Conservation (phyloP, 371 early-diverging fungal species). For the Amoeboaphelidium occidentale region DNA sequence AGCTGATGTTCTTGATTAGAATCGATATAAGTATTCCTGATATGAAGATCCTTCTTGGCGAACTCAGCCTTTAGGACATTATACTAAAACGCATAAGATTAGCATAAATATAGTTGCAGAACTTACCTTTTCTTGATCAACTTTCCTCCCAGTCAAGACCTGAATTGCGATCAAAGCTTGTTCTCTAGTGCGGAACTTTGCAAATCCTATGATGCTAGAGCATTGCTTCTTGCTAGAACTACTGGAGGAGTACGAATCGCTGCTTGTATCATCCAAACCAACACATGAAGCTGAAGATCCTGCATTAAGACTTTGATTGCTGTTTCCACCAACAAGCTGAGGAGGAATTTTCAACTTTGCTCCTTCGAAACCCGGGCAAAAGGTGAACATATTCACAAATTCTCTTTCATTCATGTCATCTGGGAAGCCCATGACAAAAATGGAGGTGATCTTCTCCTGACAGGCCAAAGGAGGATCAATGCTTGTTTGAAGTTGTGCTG, state of each 20-base stretch:
- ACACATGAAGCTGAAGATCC: no score
- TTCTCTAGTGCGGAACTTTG: constrained; percentile 57
- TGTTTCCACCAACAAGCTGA: no score
- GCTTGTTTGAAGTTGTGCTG: no score
- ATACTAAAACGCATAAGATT: not conserved
- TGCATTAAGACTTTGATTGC: no score
- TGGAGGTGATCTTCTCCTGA: constrained; percentile 47
- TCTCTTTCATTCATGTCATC: constrained; percentile 90
- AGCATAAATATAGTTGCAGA: not conserved
- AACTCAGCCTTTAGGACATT: constrained; percentile 72
- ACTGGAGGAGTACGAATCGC: not conserved
- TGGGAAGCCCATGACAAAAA: constrained; percentile 92
- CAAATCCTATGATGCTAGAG: constrained; percentile 76
- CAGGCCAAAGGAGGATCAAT: not conserved
- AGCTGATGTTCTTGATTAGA: not conserved
- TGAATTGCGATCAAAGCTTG: constrained; percentile 71
- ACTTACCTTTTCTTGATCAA: not conserved
- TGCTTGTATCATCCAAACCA: no score
- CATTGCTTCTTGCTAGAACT: not conserved
- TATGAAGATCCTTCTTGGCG: constrained; percentile 80
- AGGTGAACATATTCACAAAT: constrained; percentile 91
- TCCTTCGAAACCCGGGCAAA: constrained; percentile 80
- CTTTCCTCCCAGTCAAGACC: constrained; percentile 49
- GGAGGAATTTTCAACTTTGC: constrained; percentile 65
- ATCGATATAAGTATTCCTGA: constrained; percentile 13